Percentiles rank a stretch among this genome's conserved stretches.
These are phyloP conservation scores for Neurospora sp. DNA, from an alignment of 495 filamentous ascomycete species.

Conservation along the genomic window DNA sequence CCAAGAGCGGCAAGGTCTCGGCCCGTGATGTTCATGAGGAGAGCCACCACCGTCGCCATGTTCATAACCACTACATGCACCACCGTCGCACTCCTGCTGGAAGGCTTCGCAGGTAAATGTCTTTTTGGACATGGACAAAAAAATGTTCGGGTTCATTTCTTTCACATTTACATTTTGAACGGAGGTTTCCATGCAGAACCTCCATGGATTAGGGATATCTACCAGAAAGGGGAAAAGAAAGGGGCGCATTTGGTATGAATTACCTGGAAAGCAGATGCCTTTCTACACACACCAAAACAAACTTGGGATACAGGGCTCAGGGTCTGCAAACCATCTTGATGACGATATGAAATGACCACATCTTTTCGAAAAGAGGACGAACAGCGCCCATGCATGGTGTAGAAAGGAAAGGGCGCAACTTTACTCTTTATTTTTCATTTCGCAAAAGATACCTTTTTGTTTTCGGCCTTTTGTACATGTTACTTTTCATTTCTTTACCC, in stretches of 20 bases:
- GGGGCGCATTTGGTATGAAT: not conserved
- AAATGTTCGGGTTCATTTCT: not conserved
- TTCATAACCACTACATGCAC: conserved; percentile 17
- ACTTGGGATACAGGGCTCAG: not conserved
- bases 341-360: conserved; percentile 1
- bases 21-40: not conserved
- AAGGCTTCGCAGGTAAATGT: not conserved
- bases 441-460: not conserved
- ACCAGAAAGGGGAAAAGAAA: not conserved
- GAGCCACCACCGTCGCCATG: conserved; percentile 8
- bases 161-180: not conserved
- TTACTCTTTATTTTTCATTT: not conserved
- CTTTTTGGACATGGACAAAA: not conserved
- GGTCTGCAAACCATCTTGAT: not conserved
- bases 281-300: not conserved
- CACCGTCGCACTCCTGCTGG: conserved; percentile 13
- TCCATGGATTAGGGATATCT: not conserved
- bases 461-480: not conserved
- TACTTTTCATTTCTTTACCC: not conserved
- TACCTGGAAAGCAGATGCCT: not conserved
- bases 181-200: not conserved
- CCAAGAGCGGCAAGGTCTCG: conserved; percentile 17
- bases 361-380: not conserved
- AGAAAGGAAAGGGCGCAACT: not conserved
- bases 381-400: not conserved